Evolutionary conservation across 2,329 filamentous ascomycete species (phyloP).

Genomic region (Penicillium sp.): DNA sequence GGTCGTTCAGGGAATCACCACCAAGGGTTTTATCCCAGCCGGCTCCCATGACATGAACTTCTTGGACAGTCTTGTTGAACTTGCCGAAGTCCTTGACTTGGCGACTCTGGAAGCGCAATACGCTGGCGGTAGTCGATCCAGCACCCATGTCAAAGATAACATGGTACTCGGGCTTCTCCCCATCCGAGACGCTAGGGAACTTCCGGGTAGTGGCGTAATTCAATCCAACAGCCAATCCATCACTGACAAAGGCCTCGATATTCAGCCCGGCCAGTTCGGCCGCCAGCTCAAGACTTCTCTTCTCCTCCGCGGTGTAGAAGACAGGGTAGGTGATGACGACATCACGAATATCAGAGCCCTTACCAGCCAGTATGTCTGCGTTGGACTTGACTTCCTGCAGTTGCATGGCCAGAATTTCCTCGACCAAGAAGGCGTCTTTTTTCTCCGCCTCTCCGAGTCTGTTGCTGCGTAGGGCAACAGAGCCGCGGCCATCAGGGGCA

Average conservation of each 20-base stretch:
- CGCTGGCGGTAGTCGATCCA: conserved; percentile 84
- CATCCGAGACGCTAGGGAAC: conserved; percentile 80
- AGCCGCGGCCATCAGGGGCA: conserved; percentile 55
- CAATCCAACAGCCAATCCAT: conserved; percentile 86
- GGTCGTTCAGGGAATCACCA: conserved; percentile 81
- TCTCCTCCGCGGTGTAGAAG: conserved; percentile 89
- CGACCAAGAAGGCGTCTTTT: conserved; percentile 66
- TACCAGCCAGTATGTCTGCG: conserved; percentile 77
- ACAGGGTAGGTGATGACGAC: conserved; percentile 85
- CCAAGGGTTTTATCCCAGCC: conserved; percentile 90
- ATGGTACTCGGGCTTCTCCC: conserved; percentile 84
- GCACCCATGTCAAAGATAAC: conserved; percentile 98
- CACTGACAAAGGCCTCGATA: conserved; percentile 79
- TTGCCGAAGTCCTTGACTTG: conserved; percentile 87
- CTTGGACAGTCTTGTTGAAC: conserved; percentile 95
- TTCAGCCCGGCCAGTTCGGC: conserved; percentile 85
- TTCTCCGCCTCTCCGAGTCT: conserved; percentile 65
- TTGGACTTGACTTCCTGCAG: conserved; percentile 88
- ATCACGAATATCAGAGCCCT: conserved; percentile 70
- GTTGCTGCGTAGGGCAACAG: conserved; percentile 78
- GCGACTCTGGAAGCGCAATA: conserved; percentile 85
- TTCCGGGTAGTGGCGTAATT: conserved; percentile 92
- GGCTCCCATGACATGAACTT: conserved; percentile 81
- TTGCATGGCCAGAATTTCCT: conserved; percentile 95
- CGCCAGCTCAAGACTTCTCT: conserved; percentile 77